Evolutionary conservation across 176 grass and related monocot species (phyloP), one percentile per base, ranked within the genome.

Genomic region (Otatea glauca): DNA sequence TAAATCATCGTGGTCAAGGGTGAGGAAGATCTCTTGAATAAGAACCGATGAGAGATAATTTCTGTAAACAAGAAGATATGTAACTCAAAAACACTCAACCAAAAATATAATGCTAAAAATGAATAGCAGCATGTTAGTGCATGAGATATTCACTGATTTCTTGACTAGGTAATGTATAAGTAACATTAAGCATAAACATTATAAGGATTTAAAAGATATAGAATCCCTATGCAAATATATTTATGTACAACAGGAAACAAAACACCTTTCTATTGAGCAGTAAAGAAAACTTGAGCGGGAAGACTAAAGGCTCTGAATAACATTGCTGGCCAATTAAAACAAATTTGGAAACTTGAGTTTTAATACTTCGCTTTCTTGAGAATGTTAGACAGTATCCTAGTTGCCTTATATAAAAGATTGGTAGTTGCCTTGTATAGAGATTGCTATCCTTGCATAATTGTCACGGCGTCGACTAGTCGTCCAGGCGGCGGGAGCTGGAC

Each of bases 21-120:
- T 99, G 81, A 99, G 96, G 90, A 99, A 99, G 61, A 99, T 95
- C 88, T 99, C 96, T 90, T 99, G 96, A 87, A 99, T 96, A 89
- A 99, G 88, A 84, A 99, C 96, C 4, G 93, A 99, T 0, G 96
- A 99, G 24, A 98, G 89, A 82, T 98, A 98, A 80, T 98, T 98
- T 87, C 96, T 98, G 93, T 59, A 65, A 87, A 72, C 62, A 84
- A 60, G 43, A 9, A 81, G 16, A 67, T 58, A 65, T 58, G 72
- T 23, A 55, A 23, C 44, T 66, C 53, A 84, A 78, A 56, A 61
- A 80, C 24, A 48, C 29, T 29, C 27, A 49, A 11, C 17, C 65
- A 41, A 12, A 61, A 76, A 74, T 44, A 81, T 20, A 59, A 81
- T 27, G 23, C 76, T 65, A 41, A 15, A 58, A 48, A 50, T 20